phyloP scores from a whole-genome alignment of 345 rosid genomes.

The Bruguiera parviflora region DNA sequence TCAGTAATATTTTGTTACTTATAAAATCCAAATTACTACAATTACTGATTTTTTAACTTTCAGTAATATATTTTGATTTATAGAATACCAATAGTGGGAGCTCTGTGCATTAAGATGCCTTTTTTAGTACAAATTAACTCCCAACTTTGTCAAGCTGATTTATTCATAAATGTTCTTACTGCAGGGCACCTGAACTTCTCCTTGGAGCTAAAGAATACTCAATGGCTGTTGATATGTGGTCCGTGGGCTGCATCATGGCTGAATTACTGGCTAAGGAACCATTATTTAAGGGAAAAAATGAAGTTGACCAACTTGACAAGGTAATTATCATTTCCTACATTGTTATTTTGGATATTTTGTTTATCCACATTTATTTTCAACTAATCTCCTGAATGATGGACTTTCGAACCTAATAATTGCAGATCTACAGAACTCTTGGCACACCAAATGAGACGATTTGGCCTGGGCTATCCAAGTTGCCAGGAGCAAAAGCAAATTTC shows the following conservation, averaged over 20 bases:
- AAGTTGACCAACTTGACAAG: conserved; percentile 70
- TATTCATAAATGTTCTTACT: conserved; percentile 8
- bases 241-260: conserved; percentile 89
- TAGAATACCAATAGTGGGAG: too few relatives aligned
- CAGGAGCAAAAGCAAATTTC: conserved; percentile 67
- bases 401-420: conserved; percentile 7
- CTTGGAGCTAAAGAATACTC: conserved; percentile 77
- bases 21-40: too few relatives aligned
- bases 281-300: conserved; percentile 62
- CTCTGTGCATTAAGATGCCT: background rate
- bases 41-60: too few relatives aligned
- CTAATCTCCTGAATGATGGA: background rate
- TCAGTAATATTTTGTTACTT: too few relatives aligned
- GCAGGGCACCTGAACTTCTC: conserved; percentile 84
- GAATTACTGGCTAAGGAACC: conserved; percentile 74
- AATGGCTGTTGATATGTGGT: conserved; percentile 94
- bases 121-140: background rate
- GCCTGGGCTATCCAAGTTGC: conserved; percentile 67
- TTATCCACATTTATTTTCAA: background rate
- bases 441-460: conserved; percentile 66
- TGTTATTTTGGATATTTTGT: background rate
- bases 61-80: too few relatives aligned
- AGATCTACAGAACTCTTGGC: conserved; percentile 77
- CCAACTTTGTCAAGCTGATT: conserved; percentile 9
- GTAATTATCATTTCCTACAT: conserved; percentile 26